These are phyloP conservation scores for Jatropha multifida DNA, from an alignment of 441 rosid genomes.

Conservation along the genomic window DNA sequence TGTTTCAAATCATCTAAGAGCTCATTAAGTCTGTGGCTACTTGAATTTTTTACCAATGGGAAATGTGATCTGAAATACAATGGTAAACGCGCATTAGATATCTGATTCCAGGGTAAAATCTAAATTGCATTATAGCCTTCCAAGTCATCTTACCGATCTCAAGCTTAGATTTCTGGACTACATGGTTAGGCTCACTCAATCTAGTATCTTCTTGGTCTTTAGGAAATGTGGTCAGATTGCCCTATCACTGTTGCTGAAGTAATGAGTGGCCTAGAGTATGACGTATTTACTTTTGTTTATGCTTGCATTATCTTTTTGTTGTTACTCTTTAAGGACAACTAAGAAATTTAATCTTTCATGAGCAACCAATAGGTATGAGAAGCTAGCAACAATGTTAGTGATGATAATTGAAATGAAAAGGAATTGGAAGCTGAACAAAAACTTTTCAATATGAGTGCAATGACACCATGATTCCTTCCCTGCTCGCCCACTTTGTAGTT, in stretches of 20 bases:
- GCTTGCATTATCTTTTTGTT: neutral
- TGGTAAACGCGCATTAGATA: neutral
- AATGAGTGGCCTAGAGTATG: neutral
- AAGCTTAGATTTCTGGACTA: neutral
- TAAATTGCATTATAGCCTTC: neutral
- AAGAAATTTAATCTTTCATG: constrained; percentile 1
- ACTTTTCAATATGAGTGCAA: neutral
- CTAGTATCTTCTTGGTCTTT: neutral
- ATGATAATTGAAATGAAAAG: neutral
- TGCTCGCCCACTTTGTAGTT: neutral
- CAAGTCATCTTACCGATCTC: neutral
- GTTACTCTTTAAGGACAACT: neutral
- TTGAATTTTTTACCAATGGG: neutral
- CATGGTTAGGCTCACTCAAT: neutral
- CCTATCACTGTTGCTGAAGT: neutral
- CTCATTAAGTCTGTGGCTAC: neutral
- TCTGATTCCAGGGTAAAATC: neutral
- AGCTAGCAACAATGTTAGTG: neutral
- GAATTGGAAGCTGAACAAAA: neutral
- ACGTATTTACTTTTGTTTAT: neutral
- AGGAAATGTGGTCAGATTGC: neutral
- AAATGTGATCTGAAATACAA: neutral
- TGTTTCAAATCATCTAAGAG: neutral
- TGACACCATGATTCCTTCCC: no score
- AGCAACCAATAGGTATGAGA: neutral